These are phyloP conservation scores for Balansia obtecta DNA, from an alignment of 2,329 filamentous ascomycete genomes.

Conservation along the genomic window DNA sequence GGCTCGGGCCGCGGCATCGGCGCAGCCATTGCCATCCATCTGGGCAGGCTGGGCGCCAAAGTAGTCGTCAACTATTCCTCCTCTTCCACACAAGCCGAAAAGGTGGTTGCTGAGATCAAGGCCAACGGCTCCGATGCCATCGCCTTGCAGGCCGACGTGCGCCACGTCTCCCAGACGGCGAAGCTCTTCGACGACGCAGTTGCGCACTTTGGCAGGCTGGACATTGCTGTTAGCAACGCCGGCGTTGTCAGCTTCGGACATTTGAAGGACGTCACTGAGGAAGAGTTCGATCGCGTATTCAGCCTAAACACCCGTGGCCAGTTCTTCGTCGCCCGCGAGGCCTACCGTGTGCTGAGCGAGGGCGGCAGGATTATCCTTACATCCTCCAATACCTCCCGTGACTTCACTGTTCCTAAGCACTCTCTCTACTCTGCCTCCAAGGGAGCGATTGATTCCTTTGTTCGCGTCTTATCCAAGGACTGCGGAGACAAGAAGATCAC, in stretches of 20 bases:
- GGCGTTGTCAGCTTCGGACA: constrained; percentile 58
- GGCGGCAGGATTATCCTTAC: constrained; percentile 63
- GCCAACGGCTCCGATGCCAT: constrained; percentile 45
- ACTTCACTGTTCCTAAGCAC: constrained; percentile 55
- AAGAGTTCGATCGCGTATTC: constrained; percentile 62
- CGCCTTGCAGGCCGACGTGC: constrained; percentile 56
- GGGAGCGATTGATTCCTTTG: constrained; percentile 66
- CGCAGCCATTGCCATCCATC: constrained; percentile 43
- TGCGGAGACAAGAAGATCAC: constrained; percentile 55
- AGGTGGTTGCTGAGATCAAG: constrained; percentile 40
- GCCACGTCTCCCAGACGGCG: constrained; percentile 49
- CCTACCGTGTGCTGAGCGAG: constrained; percentile 55
- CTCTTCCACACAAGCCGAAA: constrained; percentile 42
- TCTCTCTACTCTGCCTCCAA: constrained; percentile 65
- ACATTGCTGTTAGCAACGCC: constrained; percentile 60
- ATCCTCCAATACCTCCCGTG: constrained; percentile 57
- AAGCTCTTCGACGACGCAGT: constrained; percentile 51
- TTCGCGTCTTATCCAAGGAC: constrained; percentile 61
- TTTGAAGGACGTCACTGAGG: constrained; percentile 54
- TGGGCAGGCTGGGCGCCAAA: constrained; percentile 43
- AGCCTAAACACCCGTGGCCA: constrained; percentile 55
- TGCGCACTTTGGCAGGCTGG: constrained; percentile 50
- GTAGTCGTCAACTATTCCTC: constrained; percentile 49
- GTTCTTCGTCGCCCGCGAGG: constrained; percentile 61
- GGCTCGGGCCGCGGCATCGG: constrained; percentile 44